Conservation (phyloP, 495 filamentous ascomycete species). For the Trichocladium uniseriatum region DNA sequence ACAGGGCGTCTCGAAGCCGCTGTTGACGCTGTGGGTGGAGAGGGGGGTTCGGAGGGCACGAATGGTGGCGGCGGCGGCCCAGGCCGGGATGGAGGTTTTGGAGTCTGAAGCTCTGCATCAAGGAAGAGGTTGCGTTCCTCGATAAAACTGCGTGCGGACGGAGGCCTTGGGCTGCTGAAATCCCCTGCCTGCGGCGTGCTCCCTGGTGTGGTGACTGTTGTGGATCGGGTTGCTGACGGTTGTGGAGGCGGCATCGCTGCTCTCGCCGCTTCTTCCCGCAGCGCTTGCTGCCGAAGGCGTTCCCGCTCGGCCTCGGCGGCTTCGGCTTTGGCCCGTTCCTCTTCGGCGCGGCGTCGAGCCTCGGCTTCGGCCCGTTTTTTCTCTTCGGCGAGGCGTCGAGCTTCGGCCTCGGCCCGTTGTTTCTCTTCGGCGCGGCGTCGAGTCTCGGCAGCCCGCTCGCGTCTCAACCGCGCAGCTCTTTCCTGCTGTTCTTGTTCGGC, state of each 20-base stretch:
- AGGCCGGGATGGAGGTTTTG: not conserved
- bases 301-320: not conserved
- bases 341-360: too few relatives aligned
- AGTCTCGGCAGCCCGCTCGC: slow-evolving; percentile 9
- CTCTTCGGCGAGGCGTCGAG: not conserved
- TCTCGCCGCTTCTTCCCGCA: not conserved
- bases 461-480: slow-evolving; percentile 7
- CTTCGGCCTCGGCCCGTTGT: slow-evolving; percentile 1
- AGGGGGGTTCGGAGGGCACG: not conserved
- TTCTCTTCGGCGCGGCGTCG: not conserved
- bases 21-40: not conserved
- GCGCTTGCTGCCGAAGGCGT: not conserved
- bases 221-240: not conserved
- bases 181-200: slow-evolving; percentile 24
- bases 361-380: slow-evolving; percentile 3
- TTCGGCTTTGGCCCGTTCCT: not conserved
- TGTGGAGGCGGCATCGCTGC: slow-evolving; percentile 2
- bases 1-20: not conserved
- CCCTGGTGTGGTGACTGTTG: not conserved
- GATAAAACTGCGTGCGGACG: slow-evolving; percentile 25
- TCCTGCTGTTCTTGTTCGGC: slow-evolving; percentile 13
- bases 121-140: slow-evolving; percentile 30
- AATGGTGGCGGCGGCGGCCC: not conserved
- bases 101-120: slow-evolving; percentile 23
- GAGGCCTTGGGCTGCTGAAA: slow-evolving; percentile 1